Evolutionary conservation across 2,329 filamentous ascomycete species (phyloP).

Genomic region (Fusarium nanum): DNA sequence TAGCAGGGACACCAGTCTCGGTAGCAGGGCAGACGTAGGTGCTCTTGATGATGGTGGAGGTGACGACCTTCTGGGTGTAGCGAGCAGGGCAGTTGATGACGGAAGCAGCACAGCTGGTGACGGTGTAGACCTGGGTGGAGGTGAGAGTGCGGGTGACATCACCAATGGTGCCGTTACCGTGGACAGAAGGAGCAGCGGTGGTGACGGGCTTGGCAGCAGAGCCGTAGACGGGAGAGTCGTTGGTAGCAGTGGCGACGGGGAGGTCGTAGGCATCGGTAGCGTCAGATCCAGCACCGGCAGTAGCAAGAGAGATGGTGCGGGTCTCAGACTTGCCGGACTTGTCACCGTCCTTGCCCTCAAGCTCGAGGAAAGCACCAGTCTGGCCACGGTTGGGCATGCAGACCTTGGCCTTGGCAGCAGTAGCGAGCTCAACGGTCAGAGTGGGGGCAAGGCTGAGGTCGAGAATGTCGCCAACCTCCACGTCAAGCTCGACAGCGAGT

Average conservation of each 20-base stretch:
- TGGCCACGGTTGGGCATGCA: conserved; percentile 38
- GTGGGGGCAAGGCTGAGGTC: conserved; percentile 55
- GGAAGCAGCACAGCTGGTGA: conserved; percentile 53
- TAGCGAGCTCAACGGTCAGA: conserved; percentile 54
- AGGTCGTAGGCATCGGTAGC: background rate
- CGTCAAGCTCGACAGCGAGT: conserved; percentile 39
- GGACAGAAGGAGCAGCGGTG: background rate
- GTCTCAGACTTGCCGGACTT: conserved; percentile 3
- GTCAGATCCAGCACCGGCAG: conserved; percentile 6
- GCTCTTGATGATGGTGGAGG: conserved; percentile 38
- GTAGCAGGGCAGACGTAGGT: conserved; percentile 43
- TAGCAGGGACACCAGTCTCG: conserved; percentile 26
- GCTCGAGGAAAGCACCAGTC: conserved; percentile 26
- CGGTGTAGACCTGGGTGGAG: conserved; percentile 45
- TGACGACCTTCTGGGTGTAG: conserved; percentile 50
- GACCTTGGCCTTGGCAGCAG: conserved; percentile 25
- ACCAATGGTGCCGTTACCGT: conserved; percentile 18
- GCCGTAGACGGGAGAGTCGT: background rate
- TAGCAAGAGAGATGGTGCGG: conserved; percentile 6
- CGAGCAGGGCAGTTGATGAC: conserved; percentile 56
- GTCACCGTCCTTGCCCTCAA: background rate
- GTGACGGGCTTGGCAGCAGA: background rate
- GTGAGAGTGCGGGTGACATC: conserved; percentile 41
- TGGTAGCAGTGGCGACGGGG: background rate
- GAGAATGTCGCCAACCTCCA: conserved; percentile 49